phyloP scores from a whole-genome alignment of 2,329 filamentous ascomycete genomes.

The Microcyclospora tardicrescens region DNA sequence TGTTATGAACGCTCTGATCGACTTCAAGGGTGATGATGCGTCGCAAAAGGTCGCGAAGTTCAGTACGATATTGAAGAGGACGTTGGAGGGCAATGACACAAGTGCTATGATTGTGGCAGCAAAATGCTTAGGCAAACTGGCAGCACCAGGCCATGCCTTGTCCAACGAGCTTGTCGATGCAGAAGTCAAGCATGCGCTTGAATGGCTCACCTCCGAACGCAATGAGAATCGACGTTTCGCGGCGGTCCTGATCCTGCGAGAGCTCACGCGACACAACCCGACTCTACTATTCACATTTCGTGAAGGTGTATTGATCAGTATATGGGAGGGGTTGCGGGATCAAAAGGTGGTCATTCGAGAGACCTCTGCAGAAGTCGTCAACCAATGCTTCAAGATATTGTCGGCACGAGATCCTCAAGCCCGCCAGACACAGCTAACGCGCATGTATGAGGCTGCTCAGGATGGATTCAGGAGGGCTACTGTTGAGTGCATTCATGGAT shows the following conservation, averaged over 20 bases:
- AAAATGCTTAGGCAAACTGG: conserved; percentile 76
- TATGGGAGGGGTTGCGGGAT: conserved; percentile 89
- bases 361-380: conserved; percentile 83
- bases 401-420: conserved; percentile 80
- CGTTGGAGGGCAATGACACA: conserved; percentile 82
- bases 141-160: conserved; percentile 80
- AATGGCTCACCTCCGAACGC: conserved; percentile 92
- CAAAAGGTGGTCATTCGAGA: conserved; percentile 81
- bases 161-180: conserved; percentile 94
- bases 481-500: conserved; percentile 85
- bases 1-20: conserved; percentile 82
- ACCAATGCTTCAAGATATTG: conserved; percentile 91
- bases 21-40: conserved; percentile 90
- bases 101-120: conserved; percentile 84
- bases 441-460: conserved; percentile 78
- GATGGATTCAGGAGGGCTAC: conserved; percentile 67
- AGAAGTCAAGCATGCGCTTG: conserved; percentile 88
- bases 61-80: conserved; percentile 74
- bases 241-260: conserved; percentile 78
- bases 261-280: conserved; percentile 82
- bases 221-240: conserved; percentile 89
- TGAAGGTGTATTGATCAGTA: conserved; percentile 84
- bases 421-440: conserved; percentile 75
- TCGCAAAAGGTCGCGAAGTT: conserved; percentile 91
- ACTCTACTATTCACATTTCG: conserved; percentile 95